Evolutionary conservation across 371 early-diverging fungal species (phyloP).

Genomic region (Mucor velutinosus): DNA sequence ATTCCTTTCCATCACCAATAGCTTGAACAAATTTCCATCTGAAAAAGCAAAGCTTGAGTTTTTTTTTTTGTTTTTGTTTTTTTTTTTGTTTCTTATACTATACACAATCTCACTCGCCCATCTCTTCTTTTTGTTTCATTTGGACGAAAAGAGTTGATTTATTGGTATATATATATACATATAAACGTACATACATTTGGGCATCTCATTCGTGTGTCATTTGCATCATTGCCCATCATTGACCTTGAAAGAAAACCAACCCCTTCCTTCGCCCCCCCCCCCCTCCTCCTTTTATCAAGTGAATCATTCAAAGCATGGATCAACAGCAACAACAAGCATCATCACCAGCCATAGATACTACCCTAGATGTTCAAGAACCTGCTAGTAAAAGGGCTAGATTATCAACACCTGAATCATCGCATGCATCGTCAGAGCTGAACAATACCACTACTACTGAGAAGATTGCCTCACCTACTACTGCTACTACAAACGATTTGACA

Average conservation of each 20-base stretch:
- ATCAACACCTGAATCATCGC: background rate
- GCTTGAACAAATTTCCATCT: background rate
- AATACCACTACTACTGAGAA: background rate
- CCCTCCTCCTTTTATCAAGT: background rate
- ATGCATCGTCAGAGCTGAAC: background rate
- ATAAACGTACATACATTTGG: no score
- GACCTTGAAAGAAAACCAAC: background rate
- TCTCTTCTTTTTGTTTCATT: no score
- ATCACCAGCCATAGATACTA: background rate
- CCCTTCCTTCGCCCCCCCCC: background rate
- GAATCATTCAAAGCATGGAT: background rate
- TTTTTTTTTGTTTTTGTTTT: background rate
- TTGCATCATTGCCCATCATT: background rate
- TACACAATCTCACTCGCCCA: background rate
- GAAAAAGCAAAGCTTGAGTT: background rate
- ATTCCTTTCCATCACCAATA: background rate
- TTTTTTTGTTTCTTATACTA: background rate
- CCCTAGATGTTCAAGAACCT: background rate
- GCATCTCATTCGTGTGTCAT: no score
- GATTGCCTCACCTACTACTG: background rate
- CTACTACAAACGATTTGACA: background rate
- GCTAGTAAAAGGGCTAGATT: background rate
- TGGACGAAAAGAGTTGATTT: no score
- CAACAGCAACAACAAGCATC: background rate
- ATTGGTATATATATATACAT: no score